A percentile compares a stretch with the other conserved stretches of the same genome.
Conservation (phyloP, 805 yeast genomes). For the Candida piceae region DNA sequence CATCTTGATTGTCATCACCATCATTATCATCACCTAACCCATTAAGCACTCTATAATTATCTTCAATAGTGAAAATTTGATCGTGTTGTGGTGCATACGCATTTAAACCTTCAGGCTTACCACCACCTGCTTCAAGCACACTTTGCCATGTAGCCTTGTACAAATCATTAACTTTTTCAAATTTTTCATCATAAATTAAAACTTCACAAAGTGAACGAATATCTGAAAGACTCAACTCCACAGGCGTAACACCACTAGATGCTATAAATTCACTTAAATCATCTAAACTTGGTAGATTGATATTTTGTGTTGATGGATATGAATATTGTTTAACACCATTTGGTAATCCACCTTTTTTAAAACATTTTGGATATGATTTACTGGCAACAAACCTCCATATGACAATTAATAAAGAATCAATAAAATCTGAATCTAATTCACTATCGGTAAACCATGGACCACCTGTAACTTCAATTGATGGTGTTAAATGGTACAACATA, state of each 20-base stretch:
- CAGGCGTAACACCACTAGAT: conserved; percentile 69
- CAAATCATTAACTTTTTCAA: conserved; percentile 61
- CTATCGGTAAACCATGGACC: conserved; percentile 99
- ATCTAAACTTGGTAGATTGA: conserved; percentile 64
- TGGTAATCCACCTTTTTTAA: conserved; percentile 34
- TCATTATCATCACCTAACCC: conserved; percentile 13
- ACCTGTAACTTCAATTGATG: conserved; percentile 93
- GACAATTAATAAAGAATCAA: conserved; percentile 73
- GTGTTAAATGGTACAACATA: conserved; percentile 90
- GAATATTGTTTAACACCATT: conserved; percentile 23
- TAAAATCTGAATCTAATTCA: conserved; percentile 90
- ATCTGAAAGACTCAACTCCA: conserved; percentile 70
- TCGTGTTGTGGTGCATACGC: conserved; percentile 25
- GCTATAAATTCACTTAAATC: conserved; percentile 72
- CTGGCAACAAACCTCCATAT: conserved; percentile 84
- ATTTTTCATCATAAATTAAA: conserved; percentile 75
- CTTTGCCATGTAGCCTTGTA: conserved; percentile 84
- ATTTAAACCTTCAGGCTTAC: conserved; percentile 25
- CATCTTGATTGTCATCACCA: conserved; percentile 12
- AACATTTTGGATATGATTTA: conserved; percentile 70
- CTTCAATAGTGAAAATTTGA: conserved; percentile 27
- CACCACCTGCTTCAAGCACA: conserved; percentile 64
- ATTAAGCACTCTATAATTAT: conserved; percentile 28
- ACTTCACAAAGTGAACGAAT: conserved; percentile 85
- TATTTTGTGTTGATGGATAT: conserved; percentile 22